A percentile compares a stretch with the other conserved stretches of the same genome.
These are phyloP conservation scores for Olyra latifolia DNA, from an alignment of 176 grass and related monocot species.

Conservation along the genomic window DNA sequence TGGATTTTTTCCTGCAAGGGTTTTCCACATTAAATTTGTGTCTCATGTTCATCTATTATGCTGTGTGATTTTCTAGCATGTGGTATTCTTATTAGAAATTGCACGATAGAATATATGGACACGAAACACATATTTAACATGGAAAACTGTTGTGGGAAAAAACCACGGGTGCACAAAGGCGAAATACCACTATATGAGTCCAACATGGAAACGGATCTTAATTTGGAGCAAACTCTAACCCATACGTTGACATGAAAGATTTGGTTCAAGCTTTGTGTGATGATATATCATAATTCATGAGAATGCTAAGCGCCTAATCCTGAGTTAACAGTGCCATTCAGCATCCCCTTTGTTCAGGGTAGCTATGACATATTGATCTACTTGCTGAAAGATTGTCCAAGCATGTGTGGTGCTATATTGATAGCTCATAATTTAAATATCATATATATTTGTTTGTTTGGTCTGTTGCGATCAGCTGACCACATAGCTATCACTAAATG, in stretches of 20 bases:
- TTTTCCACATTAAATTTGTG: too few species aligned
- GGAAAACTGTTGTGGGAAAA: too few species aligned
- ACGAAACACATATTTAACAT: too few species aligned
- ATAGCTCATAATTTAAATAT: background rate
- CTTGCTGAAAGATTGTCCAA: background rate
- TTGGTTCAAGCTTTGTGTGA: background rate
- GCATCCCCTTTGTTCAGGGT: background rate
- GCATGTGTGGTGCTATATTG: background rate
- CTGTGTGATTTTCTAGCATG: too few species aligned
- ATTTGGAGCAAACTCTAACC: too few species aligned
- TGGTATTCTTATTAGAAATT: too few species aligned
- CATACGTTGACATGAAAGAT: background rate
- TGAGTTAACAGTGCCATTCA: background rate
- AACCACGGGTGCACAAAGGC: too few species aligned
- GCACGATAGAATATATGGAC: too few species aligned
- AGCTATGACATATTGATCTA: background rate
- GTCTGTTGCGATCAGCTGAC: background rate
- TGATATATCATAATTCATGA: background rate
- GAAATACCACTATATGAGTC: too few species aligned
- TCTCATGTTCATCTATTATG: too few species aligned
- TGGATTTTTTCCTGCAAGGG: too few species aligned
- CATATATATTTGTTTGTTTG: background rate
- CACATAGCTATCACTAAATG: background rate
- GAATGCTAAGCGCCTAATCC: background rate
- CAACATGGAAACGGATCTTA: too few species aligned